These are phyloP conservation scores for Sungouiella blattae DNA, from an alignment of 805 yeast species.

Conservation along the genomic window DNA sequence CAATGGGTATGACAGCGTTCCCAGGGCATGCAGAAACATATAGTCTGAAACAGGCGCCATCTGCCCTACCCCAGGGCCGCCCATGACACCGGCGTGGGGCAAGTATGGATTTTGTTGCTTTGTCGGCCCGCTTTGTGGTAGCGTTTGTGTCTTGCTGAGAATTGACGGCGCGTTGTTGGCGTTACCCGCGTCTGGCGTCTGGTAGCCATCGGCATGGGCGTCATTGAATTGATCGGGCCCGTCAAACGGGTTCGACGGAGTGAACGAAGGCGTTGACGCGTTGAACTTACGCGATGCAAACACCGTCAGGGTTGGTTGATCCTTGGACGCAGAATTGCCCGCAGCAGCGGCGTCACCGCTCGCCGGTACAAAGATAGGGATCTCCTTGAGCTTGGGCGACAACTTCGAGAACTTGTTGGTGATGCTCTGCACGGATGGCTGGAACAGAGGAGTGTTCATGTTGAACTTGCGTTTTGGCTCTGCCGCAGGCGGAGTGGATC, in stretches of 20 bases:
- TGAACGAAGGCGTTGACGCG: constrained; percentile 37
- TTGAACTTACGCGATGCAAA: constrained; percentile 27
- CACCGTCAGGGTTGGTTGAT: constrained; percentile 3
- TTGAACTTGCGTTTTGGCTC: constrained; percentile 30
- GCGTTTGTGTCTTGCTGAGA: too few relatives aligned
- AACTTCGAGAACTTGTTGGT: constrained; percentile 40
- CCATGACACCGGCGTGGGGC: constrained; percentile 7
- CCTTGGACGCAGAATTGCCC: constrained; percentile 9
- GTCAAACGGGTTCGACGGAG: constrained; percentile 22
- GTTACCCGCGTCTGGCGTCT: constrained; percentile 1
- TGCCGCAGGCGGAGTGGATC: too few relatives aligned
- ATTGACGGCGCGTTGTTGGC: constrained; percentile 3
- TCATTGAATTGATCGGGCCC: neutral
- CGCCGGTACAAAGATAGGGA: constrained; percentile 50
- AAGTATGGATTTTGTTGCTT: constrained; percentile 24
- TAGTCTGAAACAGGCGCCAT: constrained; percentile 12
- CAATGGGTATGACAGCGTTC: constrained; percentile 42
- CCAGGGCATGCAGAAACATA: constrained; percentile 12
- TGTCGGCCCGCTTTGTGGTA: too few relatives aligned
- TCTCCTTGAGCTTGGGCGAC: constrained; percentile 47
- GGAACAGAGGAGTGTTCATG: constrained; percentile 41
- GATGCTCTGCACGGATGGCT: constrained; percentile 31
- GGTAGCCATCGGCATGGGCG: neutral
- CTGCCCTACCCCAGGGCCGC: constrained; percentile 4
- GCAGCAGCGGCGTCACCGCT: constrained; percentile 12